Evolutionary conservation across 495 filamentous ascomycete species (phyloP), one percentile per base, ranked within the genome.

Genomic region (Penicillium longicatenatum): DNA sequence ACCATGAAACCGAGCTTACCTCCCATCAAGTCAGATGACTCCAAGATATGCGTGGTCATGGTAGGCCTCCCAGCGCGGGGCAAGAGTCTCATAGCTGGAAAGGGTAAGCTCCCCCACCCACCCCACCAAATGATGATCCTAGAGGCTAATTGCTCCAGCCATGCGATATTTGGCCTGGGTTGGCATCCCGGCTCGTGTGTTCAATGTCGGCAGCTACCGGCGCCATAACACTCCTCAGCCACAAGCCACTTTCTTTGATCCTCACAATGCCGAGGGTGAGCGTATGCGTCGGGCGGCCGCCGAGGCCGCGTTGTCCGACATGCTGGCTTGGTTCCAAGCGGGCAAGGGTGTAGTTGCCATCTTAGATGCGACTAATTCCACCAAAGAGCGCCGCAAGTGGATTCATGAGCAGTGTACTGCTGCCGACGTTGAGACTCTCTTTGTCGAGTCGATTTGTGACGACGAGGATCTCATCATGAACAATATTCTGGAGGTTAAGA

Each of bases 401-500:
- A 93, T 97, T 54, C 81, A 89, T 57, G 87, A 97, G 59, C 76
- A 82, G 52, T 90, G 91, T 70, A 67, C 73, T 2, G 76, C 79
- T 7, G 85, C 92, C 60, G 85, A 86, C 44, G 89, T 97, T 52
- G 91, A 97, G 64, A 92, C 93, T 4, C 75, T 98, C 33, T 98
- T 94, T 63, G 94, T 98, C 17, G 94, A 98, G 79, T 93, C 88
- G 19, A 91, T 92, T 66, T 98, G 94, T 70, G 93, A 98, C 66
- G 87, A 97, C 56, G 92, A 97, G 68, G 88, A 93, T 39, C 71
- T 97, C 49, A 94, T 98, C 74, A 95, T 96, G 90, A 88, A 83
- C 78, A 98, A 98, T 71, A 96, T 98, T 67, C 85, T 92, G 53
- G 94, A 97, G 70, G 94, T 98, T 59, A 98, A 98, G 82, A 95